phyloP scores from a whole-genome alignment of 2,329 filamentous ascomycete species.

The Magnaporthales sp. region DNA sequence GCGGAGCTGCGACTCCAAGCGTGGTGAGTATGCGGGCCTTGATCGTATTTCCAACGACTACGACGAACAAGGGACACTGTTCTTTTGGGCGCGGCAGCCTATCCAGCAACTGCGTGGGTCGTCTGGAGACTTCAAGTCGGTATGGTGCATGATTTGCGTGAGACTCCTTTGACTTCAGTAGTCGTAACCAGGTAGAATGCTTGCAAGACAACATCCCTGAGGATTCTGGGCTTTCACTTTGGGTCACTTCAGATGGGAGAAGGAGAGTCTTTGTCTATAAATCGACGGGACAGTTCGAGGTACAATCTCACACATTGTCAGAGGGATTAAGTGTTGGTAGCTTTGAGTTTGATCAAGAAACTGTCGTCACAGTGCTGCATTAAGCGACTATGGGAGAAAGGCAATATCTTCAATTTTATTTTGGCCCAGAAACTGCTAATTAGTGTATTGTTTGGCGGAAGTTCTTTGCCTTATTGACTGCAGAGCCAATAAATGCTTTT shows the following conservation, averaged over 20 bases:
- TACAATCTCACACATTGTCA: neutral
- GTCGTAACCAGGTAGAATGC: neutral
- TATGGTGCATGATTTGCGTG: neutral
- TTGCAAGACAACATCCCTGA: neutral
- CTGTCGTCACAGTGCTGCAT: neutral
- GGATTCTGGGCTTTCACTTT: neutral
- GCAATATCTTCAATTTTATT: neutral
- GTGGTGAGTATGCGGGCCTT: neutral
- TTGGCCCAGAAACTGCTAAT: neutral
- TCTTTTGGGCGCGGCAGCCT: neutral
- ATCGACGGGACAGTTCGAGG: neutral
- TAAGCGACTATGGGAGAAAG: neutral
- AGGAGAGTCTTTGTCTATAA: neutral
- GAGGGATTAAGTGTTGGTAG: too few relatives aligned
- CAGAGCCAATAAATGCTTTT: neutral
- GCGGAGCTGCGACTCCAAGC: neutral
- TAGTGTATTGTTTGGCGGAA: neutral
- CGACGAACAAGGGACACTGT: neutral
- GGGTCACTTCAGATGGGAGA: neutral
- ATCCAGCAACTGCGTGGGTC: neutral
- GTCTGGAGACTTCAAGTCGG: neutral
- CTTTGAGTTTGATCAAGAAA: neutral
- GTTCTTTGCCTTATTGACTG: neutral
- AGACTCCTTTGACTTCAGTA: neutral
- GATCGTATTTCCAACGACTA: neutral